Percentiles rank a stretch among this genome's conserved stretches.
Evolutionary conservation across 2,329 filamentous ascomycete species (phyloP).

Genomic region (Cladosporium oxysporum): DNA sequence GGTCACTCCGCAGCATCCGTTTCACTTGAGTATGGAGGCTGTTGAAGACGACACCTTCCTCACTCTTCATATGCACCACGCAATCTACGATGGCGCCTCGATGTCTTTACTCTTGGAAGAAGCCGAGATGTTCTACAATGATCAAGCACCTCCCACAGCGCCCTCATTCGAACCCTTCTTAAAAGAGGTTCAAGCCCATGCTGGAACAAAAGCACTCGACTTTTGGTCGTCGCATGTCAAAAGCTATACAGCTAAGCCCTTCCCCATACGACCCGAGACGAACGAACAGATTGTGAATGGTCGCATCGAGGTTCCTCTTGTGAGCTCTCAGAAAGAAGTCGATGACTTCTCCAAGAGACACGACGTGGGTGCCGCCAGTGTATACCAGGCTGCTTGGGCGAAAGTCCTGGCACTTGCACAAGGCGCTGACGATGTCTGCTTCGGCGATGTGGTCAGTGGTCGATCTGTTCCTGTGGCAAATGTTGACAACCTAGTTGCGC

Average conservation of each 20-base stretch:
- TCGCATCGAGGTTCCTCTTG: not conserved
- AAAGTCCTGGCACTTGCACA: slow-evolving; percentile 61
- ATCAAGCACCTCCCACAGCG: slow-evolving; percentile 49
- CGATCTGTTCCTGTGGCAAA: slow-evolving; percentile 66
- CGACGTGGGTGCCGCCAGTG: slow-evolving; percentile 60
- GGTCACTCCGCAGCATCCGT: slow-evolving; percentile 1
- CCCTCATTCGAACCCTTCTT: slow-evolving; percentile 67
- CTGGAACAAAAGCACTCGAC: slow-evolving; percentile 52
- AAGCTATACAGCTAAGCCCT: slow-evolving; percentile 51
- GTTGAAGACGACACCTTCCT: not conserved
- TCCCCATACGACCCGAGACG: slow-evolving; percentile 32
- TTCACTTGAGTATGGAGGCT: not conserved
- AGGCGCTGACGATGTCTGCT: slow-evolving; percentile 68
- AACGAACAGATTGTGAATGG: slow-evolving; percentile 17
- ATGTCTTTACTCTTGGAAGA: slow-evolving; percentile 70
- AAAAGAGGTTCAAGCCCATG: slow-evolving; percentile 54
- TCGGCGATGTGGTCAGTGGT: slow-evolving; percentile 83
- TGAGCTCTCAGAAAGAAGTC: slow-evolving; percentile 37
- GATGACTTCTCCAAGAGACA: slow-evolving; percentile 54
- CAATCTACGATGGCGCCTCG: slow-evolving; percentile 82
- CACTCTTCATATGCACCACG: slow-evolving; percentile 68
- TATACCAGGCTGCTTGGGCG: slow-evolving; percentile 74
- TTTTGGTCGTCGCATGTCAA: slow-evolving; percentile 68
- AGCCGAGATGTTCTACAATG: slow-evolving; percentile 61
- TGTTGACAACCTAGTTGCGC: slow-evolving; percentile 74